Percentiles rank a stretch among this genome's conserved stretches.
These are phyloP conservation scores for Cadophora luteo-olivacea DNA, from an alignment of 2,329 filamentous ascomycete genomes.

Conservation along the genomic window DNA sequence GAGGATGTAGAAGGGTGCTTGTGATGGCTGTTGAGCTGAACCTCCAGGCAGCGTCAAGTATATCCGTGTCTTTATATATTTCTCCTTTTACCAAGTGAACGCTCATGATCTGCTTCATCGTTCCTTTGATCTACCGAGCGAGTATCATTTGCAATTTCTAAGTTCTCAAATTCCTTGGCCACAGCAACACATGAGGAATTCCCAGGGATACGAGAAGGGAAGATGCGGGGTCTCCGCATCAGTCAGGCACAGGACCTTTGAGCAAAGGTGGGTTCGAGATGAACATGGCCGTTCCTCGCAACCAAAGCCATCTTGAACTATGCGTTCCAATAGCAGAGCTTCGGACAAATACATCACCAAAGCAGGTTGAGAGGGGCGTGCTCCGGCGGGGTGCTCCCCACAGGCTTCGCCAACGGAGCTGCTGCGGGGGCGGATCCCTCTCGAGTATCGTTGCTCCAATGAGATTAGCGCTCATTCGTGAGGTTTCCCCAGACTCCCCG, in stretches of 20 bases:
- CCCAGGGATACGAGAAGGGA: not conserved
- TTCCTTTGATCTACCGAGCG: not conserved
- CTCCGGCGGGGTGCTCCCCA: not conserved
- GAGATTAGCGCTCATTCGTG: not conserved
- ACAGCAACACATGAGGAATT: not conserved
- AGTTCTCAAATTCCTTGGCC: not conserved
- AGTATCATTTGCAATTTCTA: not conserved
- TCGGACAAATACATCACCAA: not conserved
- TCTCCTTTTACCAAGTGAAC: no score
- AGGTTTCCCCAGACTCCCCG: slow-evolving; percentile 9
- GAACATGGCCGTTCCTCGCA: not conserved
- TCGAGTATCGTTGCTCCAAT: not conserved
- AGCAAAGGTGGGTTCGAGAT: not conserved
- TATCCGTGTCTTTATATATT: not conserved
- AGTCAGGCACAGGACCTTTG: not conserved
- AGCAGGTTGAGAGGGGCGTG: not conserved
- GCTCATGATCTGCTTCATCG: not conserved
- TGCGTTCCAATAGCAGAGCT: not conserved
- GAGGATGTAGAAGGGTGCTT: not conserved
- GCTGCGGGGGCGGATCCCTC: no score
- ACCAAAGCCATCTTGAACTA: not conserved
- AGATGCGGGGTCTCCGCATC: not conserved
- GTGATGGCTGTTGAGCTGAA: no score
- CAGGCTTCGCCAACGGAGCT: no score
- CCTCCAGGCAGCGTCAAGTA: no score